These are phyloP conservation scores for Prunus armeniaca DNA, from an alignment of 306 rosid species.

Conservation along the genomic window DNA sequence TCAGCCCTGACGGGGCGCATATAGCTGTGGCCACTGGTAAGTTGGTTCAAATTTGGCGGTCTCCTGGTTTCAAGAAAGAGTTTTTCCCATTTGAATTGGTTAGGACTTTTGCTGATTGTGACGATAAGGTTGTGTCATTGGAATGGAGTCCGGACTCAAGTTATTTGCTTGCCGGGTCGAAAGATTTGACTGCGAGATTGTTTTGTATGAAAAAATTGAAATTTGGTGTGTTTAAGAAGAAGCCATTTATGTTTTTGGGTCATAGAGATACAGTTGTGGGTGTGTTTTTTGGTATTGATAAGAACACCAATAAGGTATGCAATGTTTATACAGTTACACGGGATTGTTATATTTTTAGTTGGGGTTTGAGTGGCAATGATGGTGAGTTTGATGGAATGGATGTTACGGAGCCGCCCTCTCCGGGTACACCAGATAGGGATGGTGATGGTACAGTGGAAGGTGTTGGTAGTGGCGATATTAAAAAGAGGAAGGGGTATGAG, in stretches of 20 bases:
- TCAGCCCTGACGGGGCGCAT: conserved; percentile 57
- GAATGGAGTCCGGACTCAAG: conserved; percentile 82
- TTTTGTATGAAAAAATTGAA: conserved; percentile 46
- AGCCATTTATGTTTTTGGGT: conserved; percentile 69
- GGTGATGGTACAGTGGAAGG: conserved; percentile 44
- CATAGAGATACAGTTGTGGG: conserved; percentile 82
- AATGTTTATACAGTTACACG: conserved; percentile 70
- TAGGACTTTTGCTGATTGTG: conserved; percentile 62
- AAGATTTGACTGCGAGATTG: conserved; percentile 77
- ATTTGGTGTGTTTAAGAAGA: conserved; percentile 27
- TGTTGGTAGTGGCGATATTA: conserved; percentile 32
- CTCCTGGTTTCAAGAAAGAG: conserved; percentile 66
- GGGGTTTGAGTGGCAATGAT: conserved; percentile 43
- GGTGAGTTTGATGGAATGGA: conserved; percentile 36
- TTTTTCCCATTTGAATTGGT: conserved; percentile 72
- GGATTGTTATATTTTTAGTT: conserved; percentile 65
- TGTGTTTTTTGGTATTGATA: conserved; percentile 64
- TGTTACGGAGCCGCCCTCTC: conserved; percentile 42
- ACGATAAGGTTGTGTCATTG: conserved; percentile 51
- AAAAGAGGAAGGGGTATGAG: conserved; percentile 53
- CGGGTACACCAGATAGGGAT: conserved; percentile 64
- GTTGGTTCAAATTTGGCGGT: conserved; percentile 79
- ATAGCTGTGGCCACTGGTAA: conserved; percentile 84
- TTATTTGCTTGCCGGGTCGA: conserved; percentile 70
- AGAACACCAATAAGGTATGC: conserved; percentile 49